Conservation (phyloP, 169 alveolate genomes). For the Condylostoma magnum region DNA sequence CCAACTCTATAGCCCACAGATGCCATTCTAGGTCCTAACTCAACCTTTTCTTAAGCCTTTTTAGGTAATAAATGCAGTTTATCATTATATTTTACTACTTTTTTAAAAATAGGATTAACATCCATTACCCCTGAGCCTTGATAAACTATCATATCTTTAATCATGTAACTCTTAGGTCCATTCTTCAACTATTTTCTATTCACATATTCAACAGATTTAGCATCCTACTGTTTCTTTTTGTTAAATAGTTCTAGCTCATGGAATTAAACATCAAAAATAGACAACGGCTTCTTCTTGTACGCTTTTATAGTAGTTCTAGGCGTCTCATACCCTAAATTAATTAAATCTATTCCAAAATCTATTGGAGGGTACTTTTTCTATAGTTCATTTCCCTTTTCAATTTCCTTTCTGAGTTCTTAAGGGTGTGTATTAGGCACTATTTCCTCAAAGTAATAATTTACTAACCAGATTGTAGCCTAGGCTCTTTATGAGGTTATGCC, state of each 20-base stretch:
- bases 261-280: too few relatives aligned
- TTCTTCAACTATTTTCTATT: constrained; percentile 25
- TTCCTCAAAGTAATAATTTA: constrained; percentile 35
- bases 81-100: neutral
- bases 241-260: too few relatives aligned
- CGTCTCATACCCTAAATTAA: neutral
- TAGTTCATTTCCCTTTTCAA: constrained; percentile 31
- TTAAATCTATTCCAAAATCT: constrained; percentile 49
- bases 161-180: constrained; percentile 33
- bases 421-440: constrained; percentile 45
- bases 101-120: constrained; percentile 25
- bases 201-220: constrained; percentile 25
- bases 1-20: constrained; percentile 10
- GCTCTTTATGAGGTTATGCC: constrained; percentile 56
- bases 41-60: neutral
- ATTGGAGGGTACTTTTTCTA: constrained; percentile 21
- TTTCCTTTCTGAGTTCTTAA: constrained; percentile 31
- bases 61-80: neutral
- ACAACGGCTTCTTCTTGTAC: neutral
- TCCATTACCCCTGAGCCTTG: constrained; percentile 43
- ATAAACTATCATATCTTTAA: constrained; percentile 35
- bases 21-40: constrained; percentile 37
- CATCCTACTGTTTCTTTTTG: neutral
- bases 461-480: constrained; percentile 34
- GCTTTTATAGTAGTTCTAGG: neutral